Evolutionary conservation across 805 yeast species (phyloP).

Genomic region (Cyberlindnera sargentensis): DNA sequence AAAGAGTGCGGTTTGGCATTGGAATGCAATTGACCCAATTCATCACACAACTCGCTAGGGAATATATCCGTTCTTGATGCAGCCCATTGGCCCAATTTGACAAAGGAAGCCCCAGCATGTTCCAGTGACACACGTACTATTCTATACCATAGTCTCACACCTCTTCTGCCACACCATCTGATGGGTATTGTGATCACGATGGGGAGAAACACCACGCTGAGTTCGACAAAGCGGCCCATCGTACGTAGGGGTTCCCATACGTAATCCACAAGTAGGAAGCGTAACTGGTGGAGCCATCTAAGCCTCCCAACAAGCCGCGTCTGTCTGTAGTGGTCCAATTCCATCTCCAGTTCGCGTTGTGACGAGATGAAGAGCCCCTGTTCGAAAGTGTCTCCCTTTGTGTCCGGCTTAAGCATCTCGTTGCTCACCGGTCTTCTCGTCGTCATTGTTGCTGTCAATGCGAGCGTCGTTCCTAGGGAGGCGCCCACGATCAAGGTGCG

Average conservation of each 20-base stretch:
- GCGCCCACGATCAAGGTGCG: not conserved
- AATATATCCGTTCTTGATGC: conserved; percentile 94
- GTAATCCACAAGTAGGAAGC: conserved; percentile 43
- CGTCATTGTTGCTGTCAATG: not conserved
- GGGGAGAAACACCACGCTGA: conserved; percentile 64
- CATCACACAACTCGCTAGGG: conserved; percentile 69
- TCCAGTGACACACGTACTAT: conserved; percentile 63
- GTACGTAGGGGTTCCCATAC: conserved; percentile 67
- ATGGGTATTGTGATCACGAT: conserved; percentile 61
- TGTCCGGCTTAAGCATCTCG: conserved; percentile 28
- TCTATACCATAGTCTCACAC: conserved; percentile 66
- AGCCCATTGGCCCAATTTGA: conserved; percentile 97
- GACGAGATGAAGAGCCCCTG: conserved; percentile 58
- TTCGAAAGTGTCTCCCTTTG: conserved; percentile 59
- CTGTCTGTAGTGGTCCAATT: conserved; percentile 29
- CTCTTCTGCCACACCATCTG: conserved; percentile 32
- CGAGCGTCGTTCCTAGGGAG: not conserved
- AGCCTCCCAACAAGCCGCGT: conserved; percentile 12
- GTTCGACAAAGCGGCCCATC: conserved; percentile 58
- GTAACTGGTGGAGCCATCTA: conserved; percentile 31
- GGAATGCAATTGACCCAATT: conserved; percentile 73
- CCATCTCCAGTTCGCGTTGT: conserved; percentile 42
- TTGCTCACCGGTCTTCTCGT: conserved; percentile 1
- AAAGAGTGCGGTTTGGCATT: conserved; percentile 72
- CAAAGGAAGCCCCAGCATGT: conserved; percentile 86